A percentile compares a stretch with the other conserved stretches of the same genome.
phyloP scores from a whole-genome alignment of 1,284 basidiomycete genomes.

The Ceratobasidium sp. region DNA sequence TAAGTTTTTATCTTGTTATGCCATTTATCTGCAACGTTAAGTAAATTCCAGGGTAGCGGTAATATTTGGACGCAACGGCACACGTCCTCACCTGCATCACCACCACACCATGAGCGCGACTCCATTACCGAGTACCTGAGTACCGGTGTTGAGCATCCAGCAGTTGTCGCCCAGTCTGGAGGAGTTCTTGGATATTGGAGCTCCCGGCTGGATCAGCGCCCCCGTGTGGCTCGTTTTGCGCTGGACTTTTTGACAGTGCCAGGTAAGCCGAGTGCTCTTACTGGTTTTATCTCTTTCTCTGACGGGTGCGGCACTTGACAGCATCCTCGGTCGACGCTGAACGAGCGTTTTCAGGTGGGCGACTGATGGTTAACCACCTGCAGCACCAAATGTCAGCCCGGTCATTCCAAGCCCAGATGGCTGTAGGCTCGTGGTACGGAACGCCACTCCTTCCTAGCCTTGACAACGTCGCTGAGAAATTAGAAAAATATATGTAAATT shows the following conservation, averaged over 20 bases:
- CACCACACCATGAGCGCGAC: neutral
- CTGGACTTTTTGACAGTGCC: neutral
- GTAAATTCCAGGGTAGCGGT: neutral
- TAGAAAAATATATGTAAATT: neutral
- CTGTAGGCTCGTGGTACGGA: neutral
- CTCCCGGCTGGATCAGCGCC: neutral
- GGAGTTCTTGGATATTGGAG: conserved; percentile 8
- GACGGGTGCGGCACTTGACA: neutral
- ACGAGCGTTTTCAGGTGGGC: neutral
- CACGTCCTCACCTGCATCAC: neutral
- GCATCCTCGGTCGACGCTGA: conserved; percentile 15
- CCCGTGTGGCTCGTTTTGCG: conserved; percentile 14
- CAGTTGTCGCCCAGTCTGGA: neutral
- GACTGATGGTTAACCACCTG: conserved; percentile 5
- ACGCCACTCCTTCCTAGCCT: neutral
- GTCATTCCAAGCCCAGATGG: conserved; percentile 11
- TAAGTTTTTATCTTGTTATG: neutral
- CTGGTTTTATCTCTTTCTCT: neutral
- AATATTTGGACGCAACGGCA: conserved; percentile 31
- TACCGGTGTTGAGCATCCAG: neutral
- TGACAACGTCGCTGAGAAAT: neutral
- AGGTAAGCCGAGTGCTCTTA: neutral
- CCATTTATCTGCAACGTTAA: neutral
- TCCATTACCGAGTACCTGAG: conserved; percentile 15
- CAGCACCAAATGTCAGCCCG: conserved; percentile 6